A percentile compares a stretch with the other conserved stretches of the same genome.
Conservation (phyloP, 1,139 yeast species). For the Protomyces pachydermus region DNA sequence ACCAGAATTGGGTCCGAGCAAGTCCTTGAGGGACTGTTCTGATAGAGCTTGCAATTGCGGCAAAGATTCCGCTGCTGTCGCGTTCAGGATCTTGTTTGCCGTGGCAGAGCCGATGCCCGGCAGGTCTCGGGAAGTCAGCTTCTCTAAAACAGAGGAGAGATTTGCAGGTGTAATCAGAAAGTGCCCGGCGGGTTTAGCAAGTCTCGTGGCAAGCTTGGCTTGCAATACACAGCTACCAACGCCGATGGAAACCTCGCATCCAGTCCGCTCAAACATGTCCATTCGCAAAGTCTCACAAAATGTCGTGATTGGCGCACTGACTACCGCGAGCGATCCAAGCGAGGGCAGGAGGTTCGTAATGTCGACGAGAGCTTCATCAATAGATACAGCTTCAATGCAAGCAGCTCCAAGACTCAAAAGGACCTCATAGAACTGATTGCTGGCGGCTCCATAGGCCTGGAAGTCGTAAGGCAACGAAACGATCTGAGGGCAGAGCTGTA, state of each 20-base stretch:
- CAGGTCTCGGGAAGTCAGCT: constrained; percentile 51
- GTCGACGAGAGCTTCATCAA: constrained; percentile 84
- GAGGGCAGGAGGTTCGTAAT: constrained; percentile 42
- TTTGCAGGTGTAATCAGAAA: constrained; percentile 39
- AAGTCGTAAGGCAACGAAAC: constrained; percentile 67
- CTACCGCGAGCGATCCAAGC: constrained; percentile 29
- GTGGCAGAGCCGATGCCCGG: constrained; percentile 81
- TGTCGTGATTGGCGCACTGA: constrained; percentile 23
- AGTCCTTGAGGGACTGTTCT: constrained; percentile 42
- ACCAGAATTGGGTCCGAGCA: constrained; percentile 70
- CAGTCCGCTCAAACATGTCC: constrained; percentile 48
- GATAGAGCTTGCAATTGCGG: constrained; percentile 44
- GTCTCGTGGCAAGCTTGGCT: constrained; percentile 69
- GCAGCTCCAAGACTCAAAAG: constrained; percentile 47
- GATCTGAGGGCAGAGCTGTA: constrained; percentile 58
- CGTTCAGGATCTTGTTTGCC: constrained; percentile 43
- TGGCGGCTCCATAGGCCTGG: constrained; percentile 60
- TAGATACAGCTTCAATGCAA: constrained; percentile 72
- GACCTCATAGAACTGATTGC: constrained; percentile 51
- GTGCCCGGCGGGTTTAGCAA: constrained; percentile 77
- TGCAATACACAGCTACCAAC: constrained; percentile 63
- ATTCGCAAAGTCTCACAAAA: constrained; percentile 46
- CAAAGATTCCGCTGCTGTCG: constrained; percentile 36
- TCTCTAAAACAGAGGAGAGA: constrained; percentile 43
- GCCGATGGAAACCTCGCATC: constrained; percentile 75